Evolutionary conservation across 331 rosid species (phyloP).

Genomic region (Dryas integrifolia): DNA sequence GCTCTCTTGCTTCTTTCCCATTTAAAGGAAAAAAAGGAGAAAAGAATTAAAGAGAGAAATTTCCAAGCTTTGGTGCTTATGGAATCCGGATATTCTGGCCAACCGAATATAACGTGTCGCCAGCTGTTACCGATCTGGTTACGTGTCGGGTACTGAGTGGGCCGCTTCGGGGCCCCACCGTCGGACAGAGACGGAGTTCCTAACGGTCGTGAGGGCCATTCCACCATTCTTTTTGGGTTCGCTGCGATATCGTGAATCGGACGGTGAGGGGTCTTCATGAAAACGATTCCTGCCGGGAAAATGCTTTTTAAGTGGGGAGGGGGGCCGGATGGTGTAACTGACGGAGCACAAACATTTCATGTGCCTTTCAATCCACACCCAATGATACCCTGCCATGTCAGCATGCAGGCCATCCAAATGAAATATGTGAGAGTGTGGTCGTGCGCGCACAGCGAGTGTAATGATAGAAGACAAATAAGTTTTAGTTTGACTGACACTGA

Average conservation of each 20-base stretch:
- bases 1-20: constrained; percentile 30
- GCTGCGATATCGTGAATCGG: constrained; percentile 12
- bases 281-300: background rate
- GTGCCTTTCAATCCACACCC: background rate
- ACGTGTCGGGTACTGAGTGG: constrained; percentile 31
- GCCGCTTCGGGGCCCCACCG: constrained; percentile 8
- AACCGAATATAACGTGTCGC: constrained; percentile 27
- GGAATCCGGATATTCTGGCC: constrained; percentile 49
- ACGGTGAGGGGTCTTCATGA: constrained; percentile 17
- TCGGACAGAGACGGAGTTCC: constrained; percentile 34
- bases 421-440: no score
- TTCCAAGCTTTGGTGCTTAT: background rate
- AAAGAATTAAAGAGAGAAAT: background rate
- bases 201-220: constrained; percentile 38
- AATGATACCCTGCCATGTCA: background rate
- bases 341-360: background rate
- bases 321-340: background rate
- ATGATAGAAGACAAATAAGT: no score
- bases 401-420: no score
- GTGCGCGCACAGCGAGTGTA: no score
- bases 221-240: background rate
- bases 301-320: background rate
- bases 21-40: constrained; percentile 27
- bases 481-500: no score
- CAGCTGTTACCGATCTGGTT: background rate